Evolutionary conservation across 2,329 filamentous ascomycete genomes (phyloP).

Genomic region (Rhynchosporium secalis): DNA sequence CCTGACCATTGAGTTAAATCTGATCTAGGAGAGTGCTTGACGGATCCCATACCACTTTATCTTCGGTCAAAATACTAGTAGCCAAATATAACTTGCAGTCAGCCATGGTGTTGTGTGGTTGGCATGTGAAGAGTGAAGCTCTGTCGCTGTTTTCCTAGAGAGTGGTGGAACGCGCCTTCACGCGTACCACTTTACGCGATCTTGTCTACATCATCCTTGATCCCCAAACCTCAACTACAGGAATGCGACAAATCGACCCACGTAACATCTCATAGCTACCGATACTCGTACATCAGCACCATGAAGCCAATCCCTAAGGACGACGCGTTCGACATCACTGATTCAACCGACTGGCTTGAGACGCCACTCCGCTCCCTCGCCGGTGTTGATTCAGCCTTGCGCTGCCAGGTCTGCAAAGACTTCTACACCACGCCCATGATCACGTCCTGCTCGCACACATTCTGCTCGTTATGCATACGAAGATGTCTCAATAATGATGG

Average conservation of each 20-base stretch:
- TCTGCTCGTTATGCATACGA: slow-evolving; percentile 94
- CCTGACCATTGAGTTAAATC: slow-evolving; percentile 48
- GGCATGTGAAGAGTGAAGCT: background rate
- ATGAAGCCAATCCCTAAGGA: slow-evolving; percentile 26
- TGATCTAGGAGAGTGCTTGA: slow-evolving; percentile 13
- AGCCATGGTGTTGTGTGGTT: slow-evolving; percentile 31
- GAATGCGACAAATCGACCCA: slow-evolving; percentile 20
- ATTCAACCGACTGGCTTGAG: slow-evolving; percentile 82
- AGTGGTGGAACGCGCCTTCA: slow-evolving; percentile 24
- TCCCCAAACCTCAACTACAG: slow-evolving; percentile 6
- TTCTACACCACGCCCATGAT: slow-evolving; percentile 95
- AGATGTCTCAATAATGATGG: slow-evolving; percentile 79
- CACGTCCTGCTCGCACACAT: slow-evolving; percentile 92
- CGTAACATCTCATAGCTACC: background rate
- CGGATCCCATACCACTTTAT: slow-evolving; percentile 36
- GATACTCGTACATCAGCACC: background rate
- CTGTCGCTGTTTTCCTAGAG: slow-evolving; percentile 20
- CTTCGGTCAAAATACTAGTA: slow-evolving; percentile 39
- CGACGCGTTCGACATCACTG: slow-evolving; percentile 52
- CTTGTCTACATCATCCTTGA: slow-evolving; percentile 13
- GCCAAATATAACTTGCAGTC: slow-evolving; percentile 41
- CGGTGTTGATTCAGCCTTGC: slow-evolving; percentile 77
- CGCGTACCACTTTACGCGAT: slow-evolving; percentile 36
- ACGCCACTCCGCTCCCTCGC: slow-evolving; percentile 68
- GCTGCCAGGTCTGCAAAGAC: slow-evolving; percentile 98